Evolutionary conservation across 169 alveolate species (phyloP), one percentile per base, ranked within the genome.

Genomic region (Cryptosporidium baileyi): DNA sequence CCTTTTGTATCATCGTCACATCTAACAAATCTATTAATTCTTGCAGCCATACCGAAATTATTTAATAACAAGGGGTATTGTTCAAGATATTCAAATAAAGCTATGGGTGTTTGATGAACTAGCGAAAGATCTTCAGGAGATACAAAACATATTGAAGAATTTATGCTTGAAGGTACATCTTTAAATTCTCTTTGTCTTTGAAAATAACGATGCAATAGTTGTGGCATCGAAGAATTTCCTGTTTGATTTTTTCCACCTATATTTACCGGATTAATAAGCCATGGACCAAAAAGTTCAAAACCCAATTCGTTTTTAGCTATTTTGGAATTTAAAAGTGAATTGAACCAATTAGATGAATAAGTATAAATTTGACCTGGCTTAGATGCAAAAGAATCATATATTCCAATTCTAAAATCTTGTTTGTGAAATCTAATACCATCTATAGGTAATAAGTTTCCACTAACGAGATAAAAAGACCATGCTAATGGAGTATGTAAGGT

Each of bases 341-440:
- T 38, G 13, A 61, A 62, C 60, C 80, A 41, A 34, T 40, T 54
- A 24, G 52, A 59, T 1, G 67, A 54, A 43, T 51, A 51, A 2
- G 41, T 54, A 32, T 74, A 74, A 41, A 40, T 74, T 17, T n/a
- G 59, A n/a, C 41, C 54, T 28, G 85, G 9, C 36, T 47, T 74
- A 13, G 85, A 74, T 5, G 41, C 11, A 26, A 74, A 54, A 6
- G 85, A 51, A 17, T 74, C 85, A 24, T 44, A 81, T 17, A 89
- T 57, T 6, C 90, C 81, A 24, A 59, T 41, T 47, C 96, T 92
- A 67, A 93, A 89, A 61, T 93, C 96, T 1, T 91, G 89, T 40
- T 89, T 88, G 82, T 93, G 96, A 81, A 93, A 93, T 30, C 96
- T 80, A 61, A 91, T 90, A 81, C 96, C 96, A 28, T 90, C 94